Conservation (phyloP, 495 filamentous ascomycete species). For the Hyaloscypha finlandica region DNA sequence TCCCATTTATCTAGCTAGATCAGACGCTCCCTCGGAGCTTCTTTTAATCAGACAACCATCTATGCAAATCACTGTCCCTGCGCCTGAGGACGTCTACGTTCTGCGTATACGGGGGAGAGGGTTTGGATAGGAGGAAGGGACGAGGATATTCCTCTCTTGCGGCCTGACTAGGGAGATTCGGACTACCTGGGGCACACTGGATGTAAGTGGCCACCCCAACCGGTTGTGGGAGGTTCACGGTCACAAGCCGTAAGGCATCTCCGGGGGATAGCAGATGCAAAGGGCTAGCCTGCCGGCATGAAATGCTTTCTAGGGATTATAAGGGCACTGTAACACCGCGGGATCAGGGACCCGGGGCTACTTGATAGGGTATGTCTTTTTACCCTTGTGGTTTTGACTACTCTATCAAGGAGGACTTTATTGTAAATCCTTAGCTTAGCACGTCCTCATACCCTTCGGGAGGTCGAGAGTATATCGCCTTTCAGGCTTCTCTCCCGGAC, state of each 20-base stretch:
- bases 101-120: too few species aligned
- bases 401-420: constrained; percentile 16
- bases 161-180: too few species aligned
- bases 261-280: not conserved
- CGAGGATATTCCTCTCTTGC: not conserved
- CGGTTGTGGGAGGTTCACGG: not conserved
- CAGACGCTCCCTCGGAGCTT: too few species aligned
- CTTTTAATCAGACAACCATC: too few species aligned
- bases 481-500: not conserved
- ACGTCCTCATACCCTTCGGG: constrained; percentile 8
- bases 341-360: not conserved
- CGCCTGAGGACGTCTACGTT: too few species aligned
- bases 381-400: constrained; percentile 16
- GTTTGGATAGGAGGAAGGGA: too few species aligned
- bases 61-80: too few species aligned
- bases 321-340: not conserved
- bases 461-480: too few species aligned
- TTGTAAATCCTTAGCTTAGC: constrained; percentile 12
- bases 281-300: not conserved
- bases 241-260: not conserved
- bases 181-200: too few species aligned
- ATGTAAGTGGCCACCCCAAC: too few species aligned
- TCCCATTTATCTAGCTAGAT: too few species aligned
- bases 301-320: constrained; percentile 19
- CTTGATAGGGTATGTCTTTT: constrained; percentile 11